A percentile compares a stretch with the other conserved stretches of the same genome.
Conservation (phyloP, 1,284 basidiomycete genomes). For the Quambalaria eucalypti region DNA sequence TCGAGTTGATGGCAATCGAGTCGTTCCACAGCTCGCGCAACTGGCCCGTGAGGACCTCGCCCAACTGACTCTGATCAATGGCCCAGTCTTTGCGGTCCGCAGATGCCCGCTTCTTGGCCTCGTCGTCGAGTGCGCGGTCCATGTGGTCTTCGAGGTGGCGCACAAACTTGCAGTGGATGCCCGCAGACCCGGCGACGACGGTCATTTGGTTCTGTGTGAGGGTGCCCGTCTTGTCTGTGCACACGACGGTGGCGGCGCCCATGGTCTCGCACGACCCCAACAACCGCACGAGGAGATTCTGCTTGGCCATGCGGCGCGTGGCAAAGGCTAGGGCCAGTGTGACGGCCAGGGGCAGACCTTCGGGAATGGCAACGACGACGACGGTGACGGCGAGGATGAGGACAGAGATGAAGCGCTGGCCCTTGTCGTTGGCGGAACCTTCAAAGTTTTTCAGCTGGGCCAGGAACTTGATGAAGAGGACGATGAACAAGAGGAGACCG, state of each 20-base stretch:
- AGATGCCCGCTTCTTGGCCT: slow-evolving; percentile 1
- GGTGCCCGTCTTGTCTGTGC: slow-evolving; percentile 83
- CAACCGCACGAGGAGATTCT: slow-evolving; percentile 87
- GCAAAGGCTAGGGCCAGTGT: slow-evolving; percentile 93
- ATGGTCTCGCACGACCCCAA: slow-evolving; percentile 95
- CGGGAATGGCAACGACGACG: slow-evolving; percentile 92
- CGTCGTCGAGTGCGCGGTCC: slow-evolving; percentile 63
- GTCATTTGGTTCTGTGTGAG: slow-evolving; percentile 87
- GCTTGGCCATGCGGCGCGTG: slow-evolving; percentile 89
- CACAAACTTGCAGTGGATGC: slow-evolving; percentile 87
- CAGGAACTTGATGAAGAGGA: slow-evolving; percentile 89
- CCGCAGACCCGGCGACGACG: slow-evolving; percentile 88
- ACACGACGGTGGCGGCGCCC: slow-evolving; percentile 92
- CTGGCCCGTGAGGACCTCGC: slow-evolving; percentile 56
- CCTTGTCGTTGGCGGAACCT: slow-evolving; percentile 67
- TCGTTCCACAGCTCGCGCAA: slow-evolving; percentile 69
- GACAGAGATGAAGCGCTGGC: slow-evolving; percentile 83
- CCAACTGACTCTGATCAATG: slow-evolving; percentile 61
- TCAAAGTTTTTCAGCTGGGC: slow-evolving; percentile 59
- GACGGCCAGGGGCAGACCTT: slow-evolving; percentile 90
- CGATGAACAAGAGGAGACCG: slow-evolving; percentile 70
- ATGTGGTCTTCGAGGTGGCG: slow-evolving; percentile 66
- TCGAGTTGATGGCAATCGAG: slow-evolving; percentile 84
- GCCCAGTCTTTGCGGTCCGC: slow-evolving; percentile 61
- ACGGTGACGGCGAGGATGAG: slow-evolving; percentile 90